phyloP scores from a whole-genome alignment of 148 eudicot species.

The Cornus kousa region DNA sequence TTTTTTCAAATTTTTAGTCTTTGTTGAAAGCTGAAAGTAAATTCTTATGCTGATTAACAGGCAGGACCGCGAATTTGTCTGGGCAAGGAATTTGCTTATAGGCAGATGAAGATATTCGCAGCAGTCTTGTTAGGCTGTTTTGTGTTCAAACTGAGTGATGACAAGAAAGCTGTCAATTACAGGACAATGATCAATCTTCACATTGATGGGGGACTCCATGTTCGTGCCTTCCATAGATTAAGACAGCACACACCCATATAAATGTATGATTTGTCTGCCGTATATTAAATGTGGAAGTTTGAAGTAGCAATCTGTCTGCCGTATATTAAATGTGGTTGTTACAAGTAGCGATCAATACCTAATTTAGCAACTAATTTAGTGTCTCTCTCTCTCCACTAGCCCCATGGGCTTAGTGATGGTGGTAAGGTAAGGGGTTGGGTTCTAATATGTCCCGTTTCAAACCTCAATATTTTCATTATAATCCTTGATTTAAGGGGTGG shows the following conservation, averaged over 20 bases:
- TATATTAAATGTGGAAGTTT: neutral
- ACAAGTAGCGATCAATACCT: neutral
- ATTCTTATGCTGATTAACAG: conserved; percentile 19
- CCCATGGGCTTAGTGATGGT: too few species aligned
- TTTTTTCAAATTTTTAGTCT: neutral
- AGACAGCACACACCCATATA: neutral
- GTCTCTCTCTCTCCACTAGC: too few species aligned
- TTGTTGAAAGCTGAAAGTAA: neutral
- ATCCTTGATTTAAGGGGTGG: too few species aligned
- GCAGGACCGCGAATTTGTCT: conserved; percentile 63
- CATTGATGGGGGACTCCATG: conserved; percentile 62
- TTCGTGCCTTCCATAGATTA: conserved; percentile 33
- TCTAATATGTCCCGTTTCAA: too few species aligned
- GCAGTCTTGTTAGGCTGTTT: conserved; percentile 52
- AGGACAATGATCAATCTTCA: conserved; percentile 74
- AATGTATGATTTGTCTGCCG: neutral
- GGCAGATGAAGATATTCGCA: conserved; percentile 72
- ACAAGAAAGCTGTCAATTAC: conserved; percentile 43
- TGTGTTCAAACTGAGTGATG: conserved; percentile 49
- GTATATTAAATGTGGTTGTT: neutral
- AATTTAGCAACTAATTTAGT: too few species aligned
- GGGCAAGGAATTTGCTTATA: conserved; percentile 66
- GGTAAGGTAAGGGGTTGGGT: too few species aligned
- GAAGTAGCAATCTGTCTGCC: neutral
- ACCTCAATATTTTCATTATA: too few species aligned